Percentiles rank a stretch among this genome's conserved stretches.
These are phyloP conservation scores for Cicer cuneatum DNA, from an alignment of 306 rosid species.

Conservation along the genomic window DNA sequence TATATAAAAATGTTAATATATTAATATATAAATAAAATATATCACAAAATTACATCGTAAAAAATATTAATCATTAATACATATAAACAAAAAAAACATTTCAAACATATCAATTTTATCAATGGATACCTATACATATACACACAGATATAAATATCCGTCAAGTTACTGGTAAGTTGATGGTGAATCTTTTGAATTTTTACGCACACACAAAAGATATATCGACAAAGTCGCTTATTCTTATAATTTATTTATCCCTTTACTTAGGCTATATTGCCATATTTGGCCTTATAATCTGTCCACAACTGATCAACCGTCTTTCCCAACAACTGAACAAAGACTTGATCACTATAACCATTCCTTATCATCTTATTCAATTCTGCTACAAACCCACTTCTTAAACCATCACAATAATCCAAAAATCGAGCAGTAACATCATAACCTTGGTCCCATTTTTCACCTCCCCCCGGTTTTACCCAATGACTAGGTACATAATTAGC, in stretches of 20 bases:
- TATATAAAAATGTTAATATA: no score
- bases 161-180: no score
- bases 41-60: no score
- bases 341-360: conserved; percentile 45
- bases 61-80: no score
- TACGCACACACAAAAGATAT: not conserved
- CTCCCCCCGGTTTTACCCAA: conserved; percentile 50
- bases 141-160: no score
- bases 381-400: conserved; percentile 56
- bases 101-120: no score
- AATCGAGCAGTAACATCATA: conserved; percentile 56
- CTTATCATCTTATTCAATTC: conserved; percentile 52
- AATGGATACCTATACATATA: no score
- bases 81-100: no score
- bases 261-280: conserved; percentile 39
- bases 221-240: conserved; percentile 23
- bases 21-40: no score
- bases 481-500: conserved; percentile 48
- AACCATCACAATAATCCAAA: conserved; percentile 57
- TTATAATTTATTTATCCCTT: not conserved
- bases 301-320: conserved; percentile 56
- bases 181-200: no score
- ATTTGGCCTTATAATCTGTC: conserved; percentile 62
- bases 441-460: conserved; percentile 58
- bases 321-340: conserved; percentile 51